Percentiles rank a stretch among this genome's conserved stretches.
These are phyloP conservation scores for Globisporangium middletonii DNA, from an alignment of 352 stramenopile species.

Conservation along the genomic window DNA sequence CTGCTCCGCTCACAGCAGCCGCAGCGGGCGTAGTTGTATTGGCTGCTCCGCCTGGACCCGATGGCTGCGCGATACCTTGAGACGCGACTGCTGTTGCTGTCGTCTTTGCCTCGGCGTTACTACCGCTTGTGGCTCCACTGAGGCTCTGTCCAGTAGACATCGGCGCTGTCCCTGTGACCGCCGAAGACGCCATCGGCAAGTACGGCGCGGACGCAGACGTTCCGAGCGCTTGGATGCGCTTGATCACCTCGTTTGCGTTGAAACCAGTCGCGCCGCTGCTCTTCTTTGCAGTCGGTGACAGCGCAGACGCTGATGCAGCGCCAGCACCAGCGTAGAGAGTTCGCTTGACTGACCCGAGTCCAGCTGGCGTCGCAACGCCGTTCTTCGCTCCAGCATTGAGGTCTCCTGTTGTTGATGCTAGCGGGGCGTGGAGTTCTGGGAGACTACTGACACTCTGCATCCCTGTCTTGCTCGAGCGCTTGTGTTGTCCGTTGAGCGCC, in stretches of 20 bases:
- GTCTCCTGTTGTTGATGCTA: not conserved
- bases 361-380: not conserved
- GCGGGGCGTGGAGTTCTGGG: conserved; percentile 25
- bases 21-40: not conserved
- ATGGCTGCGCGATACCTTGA: not conserved
- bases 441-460: conserved; percentile 29
- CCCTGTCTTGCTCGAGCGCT: conserved; percentile 7
- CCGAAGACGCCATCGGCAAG: not conserved
- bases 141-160: conserved; percentile 1
- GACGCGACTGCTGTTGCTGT: no score
- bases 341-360: not conserved
- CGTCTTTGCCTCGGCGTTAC: no score
- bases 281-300: not conserved
- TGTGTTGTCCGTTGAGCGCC: conserved; percentile 1
- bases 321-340: not conserved
- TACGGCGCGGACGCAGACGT: conserved; percentile 33
- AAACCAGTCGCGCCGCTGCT: conserved; percentile 8
- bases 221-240: conserved; percentile 41
- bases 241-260: conserved; percentile 46
- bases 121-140: not conserved
- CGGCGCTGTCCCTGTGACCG: not conserved
- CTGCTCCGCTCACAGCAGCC: not conserved
- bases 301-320: not conserved
- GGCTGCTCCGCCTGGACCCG: not conserved
- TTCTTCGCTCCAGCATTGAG: not conserved